phyloP scores from a whole-genome alignment of 140 eudicot species.

The Flaveria floridana region DNA sequence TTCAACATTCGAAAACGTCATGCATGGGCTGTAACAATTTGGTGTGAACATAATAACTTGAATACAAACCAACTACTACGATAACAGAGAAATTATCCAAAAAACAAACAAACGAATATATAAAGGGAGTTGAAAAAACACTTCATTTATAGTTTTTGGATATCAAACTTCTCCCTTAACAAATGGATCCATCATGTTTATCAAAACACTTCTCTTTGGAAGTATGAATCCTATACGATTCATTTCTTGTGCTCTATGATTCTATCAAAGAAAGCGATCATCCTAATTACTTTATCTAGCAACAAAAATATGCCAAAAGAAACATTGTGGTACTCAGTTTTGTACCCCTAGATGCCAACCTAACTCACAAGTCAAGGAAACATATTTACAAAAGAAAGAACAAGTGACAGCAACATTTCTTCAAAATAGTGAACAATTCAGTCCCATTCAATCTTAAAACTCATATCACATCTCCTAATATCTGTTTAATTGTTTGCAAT shows the following conservation, averaged over 20 bases:
- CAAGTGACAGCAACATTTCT: neutral
- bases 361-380: neutral
- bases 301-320: too few species aligned
- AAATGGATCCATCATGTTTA: neutral
- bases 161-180: neutral
- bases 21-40: too few species aligned
- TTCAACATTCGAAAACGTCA: too few species aligned
- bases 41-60: too few species aligned
- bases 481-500: neutral
- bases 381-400: neutral
- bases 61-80: too few species aligned
- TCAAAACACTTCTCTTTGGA: neutral
- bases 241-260: neutral
- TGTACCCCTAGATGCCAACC: too few species aligned
- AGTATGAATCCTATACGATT: conserved; percentile 3
- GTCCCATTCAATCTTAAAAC: neutral
- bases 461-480: neutral
- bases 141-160: neutral
- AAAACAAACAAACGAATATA: too few species aligned
- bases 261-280: too few species aligned
- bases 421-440: neutral
- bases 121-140: neutral
- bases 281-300: too few species aligned
- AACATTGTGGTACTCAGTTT: too few species aligned
- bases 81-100: too few species aligned